Evolutionary conservation across 1,284 basidiomycete genomes (phyloP).

Genomic region (Apiotrichum domesticum): DNA sequence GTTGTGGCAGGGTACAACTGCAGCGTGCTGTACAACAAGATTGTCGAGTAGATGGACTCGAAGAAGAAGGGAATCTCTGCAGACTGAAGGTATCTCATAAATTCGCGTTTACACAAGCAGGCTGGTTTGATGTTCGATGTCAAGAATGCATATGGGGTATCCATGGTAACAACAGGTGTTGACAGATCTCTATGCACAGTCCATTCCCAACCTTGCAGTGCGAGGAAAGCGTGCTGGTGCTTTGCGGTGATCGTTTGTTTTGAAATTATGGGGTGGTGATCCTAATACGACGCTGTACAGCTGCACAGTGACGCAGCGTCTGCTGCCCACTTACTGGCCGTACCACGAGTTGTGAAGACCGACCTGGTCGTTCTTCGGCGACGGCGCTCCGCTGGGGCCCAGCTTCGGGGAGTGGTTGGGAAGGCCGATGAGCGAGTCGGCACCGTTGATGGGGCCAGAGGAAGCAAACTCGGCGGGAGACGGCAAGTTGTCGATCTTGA

Average conservation of each 20-base stretch:
- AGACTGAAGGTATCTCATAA: not conserved
- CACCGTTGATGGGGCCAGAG: constrained; percentile 44
- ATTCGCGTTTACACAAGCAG: not conserved
- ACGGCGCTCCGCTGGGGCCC: constrained; percentile 30
- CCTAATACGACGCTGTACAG: too few species aligned
- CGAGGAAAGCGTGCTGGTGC: not conserved
- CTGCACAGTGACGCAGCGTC: not conserved
- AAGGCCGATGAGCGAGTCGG: constrained; percentile 45
- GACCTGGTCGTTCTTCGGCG: constrained; percentile 41
- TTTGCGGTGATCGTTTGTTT: not conserved
- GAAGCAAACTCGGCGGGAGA: constrained; percentile 24
- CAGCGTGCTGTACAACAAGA: constrained; percentile 69
- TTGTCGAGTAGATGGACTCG: constrained; percentile 39
- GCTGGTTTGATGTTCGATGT: not conserved
- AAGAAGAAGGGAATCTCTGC: not conserved
- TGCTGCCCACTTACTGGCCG: constrained; percentile 13
- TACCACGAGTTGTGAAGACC: constrained; percentile 48
- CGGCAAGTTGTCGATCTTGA: constrained; percentile 18
- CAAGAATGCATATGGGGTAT: constrained; percentile 5
- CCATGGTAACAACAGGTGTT: constrained; percentile 5
- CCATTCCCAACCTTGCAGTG: not conserved
- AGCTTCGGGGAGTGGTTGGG: constrained; percentile 47
- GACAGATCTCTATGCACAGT: constrained; percentile 4
- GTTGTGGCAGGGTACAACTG: constrained; percentile 54
- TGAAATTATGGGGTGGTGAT: not conserved